Evolutionary conservation across 1,139 yeast species (phyloP).

Genomic region (Lodderomyces pseudojiufengensis): DNA sequence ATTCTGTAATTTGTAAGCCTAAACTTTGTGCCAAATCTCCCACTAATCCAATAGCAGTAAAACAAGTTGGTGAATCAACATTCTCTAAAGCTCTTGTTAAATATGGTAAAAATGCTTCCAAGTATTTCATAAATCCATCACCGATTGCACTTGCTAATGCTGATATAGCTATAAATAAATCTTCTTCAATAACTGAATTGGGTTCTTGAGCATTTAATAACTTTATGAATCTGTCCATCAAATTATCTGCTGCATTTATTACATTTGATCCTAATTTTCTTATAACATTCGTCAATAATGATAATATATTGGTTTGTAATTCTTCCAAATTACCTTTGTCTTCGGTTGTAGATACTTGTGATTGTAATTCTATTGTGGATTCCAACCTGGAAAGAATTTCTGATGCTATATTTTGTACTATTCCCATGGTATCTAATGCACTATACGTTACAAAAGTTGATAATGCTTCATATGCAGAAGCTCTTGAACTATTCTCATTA

Average conservation of each 20-base stretch:
- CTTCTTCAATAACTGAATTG: constrained; percentile 88
- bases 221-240: constrained; percentile 80
- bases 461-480: constrained; percentile 93
- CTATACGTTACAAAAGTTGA: constrained; percentile 76
- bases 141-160: constrained; percentile 83
- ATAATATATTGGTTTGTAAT: constrained; percentile 78
- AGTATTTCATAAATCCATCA: constrained; percentile 64
- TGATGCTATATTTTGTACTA: constrained; percentile 68
- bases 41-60: constrained; percentile 88
- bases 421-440: constrained; percentile 64
- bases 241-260: constrained; percentile 65
- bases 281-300: constrained; percentile 83
- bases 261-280: constrained; percentile 76
- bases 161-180: constrained; percentile 85
- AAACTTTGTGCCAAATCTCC: constrained; percentile 97
- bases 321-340: constrained; percentile 80
- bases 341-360: constrained; percentile 57
- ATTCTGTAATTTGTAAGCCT: constrained; percentile 68
- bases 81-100: constrained; percentile 74
- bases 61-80: constrained; percentile 77
- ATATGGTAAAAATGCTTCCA: constrained; percentile 80
- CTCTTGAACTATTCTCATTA: constrained; percentile 85
- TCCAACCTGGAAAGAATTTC: constrained; percentile 73
- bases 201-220: constrained; percentile 57
- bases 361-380: constrained; percentile 53